Percentiles rank a stretch among this genome's conserved stretches.
phyloP scores from a whole-genome alignment of 345 rosid species.

The Boechera retrofracta region DNA sequence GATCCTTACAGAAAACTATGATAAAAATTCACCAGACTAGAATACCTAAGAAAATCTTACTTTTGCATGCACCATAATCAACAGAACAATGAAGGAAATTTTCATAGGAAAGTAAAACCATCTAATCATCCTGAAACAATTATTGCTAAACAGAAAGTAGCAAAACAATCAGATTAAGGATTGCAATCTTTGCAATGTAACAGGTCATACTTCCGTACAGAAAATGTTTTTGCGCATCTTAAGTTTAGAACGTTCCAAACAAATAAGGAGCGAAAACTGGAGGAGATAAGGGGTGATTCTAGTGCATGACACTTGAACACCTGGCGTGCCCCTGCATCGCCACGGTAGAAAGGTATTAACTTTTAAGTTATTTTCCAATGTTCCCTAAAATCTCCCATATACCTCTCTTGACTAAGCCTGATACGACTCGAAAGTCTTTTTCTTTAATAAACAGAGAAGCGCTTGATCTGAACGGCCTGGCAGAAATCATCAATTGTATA shows the following conservation, averaged over 20 bases:
- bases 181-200: constrained; percentile 23
- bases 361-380: constrained; percentile 4
- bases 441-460: constrained; percentile 3
- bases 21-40: neutral
- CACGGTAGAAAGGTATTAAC: constrained; percentile 15
- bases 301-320: constrained; percentile 34
- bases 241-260: constrained; percentile 3
- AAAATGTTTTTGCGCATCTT: constrained; percentile 15
- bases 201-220: constrained; percentile 13
- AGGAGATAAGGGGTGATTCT: constrained; percentile 21
- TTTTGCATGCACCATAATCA: constrained; percentile 29
- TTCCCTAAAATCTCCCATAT: constrained; percentile 14
- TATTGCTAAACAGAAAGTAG: constrained; percentile 21
- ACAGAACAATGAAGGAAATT: constrained; percentile 30
- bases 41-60: constrained; percentile 20
- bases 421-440: constrained; percentile 7
- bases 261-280: constrained; percentile 11
- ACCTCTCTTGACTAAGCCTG: constrained; percentile 22
- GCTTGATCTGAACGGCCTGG: constrained; percentile 12
- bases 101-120: constrained; percentile 10
- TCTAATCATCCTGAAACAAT: constrained; percentile 8
- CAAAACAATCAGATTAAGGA: constrained; percentile 26
- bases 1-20: constrained; percentile 9
- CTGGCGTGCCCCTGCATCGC: constrained; percentile 8
- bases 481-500: constrained; percentile 15